These are phyloP conservation scores for Capsicum pubescens DNA, from an alignment of 257 asterid genomes.

Conservation along the genomic window DNA sequence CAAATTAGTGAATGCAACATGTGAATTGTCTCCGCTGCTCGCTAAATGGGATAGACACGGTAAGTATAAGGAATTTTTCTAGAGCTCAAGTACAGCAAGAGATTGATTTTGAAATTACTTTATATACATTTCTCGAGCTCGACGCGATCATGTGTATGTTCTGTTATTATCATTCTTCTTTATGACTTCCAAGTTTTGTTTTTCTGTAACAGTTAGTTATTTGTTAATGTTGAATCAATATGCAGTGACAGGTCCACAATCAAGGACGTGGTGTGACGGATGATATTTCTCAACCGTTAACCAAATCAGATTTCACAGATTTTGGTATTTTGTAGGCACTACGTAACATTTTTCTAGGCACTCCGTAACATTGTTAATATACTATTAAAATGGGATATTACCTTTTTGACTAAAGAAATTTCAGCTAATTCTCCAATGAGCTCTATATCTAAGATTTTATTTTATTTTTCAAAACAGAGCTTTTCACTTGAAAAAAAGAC, in stretches of 20 bases:
- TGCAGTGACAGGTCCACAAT: neutral
- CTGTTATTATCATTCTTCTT: neutral
- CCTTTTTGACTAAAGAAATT: neutral
- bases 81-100: neutral
- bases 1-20: neutral
- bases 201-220: neutral
- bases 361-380: neutral
- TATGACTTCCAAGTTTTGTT: neutral
- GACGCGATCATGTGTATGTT: neutral
- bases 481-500: slow-evolving; percentile 21
- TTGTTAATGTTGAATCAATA: neutral
- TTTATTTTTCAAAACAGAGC: slow-evolving; percentile 13
- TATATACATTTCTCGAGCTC: neutral
- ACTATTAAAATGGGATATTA: neutral
- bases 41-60: neutral
- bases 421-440: neutral
- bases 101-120: neutral
- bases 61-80: neutral
- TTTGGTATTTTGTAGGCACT: neutral
- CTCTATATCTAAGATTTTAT: neutral
- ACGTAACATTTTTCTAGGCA: too few species aligned
- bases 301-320: neutral
- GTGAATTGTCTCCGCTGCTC: neutral
- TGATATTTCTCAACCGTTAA: neutral
- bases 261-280: neutral